Evolutionary conservation across 2,329 filamentous ascomycete species (phyloP), one percentile per base, ranked within the genome.

Genomic region (Phyllosticta citriasiana): DNA sequence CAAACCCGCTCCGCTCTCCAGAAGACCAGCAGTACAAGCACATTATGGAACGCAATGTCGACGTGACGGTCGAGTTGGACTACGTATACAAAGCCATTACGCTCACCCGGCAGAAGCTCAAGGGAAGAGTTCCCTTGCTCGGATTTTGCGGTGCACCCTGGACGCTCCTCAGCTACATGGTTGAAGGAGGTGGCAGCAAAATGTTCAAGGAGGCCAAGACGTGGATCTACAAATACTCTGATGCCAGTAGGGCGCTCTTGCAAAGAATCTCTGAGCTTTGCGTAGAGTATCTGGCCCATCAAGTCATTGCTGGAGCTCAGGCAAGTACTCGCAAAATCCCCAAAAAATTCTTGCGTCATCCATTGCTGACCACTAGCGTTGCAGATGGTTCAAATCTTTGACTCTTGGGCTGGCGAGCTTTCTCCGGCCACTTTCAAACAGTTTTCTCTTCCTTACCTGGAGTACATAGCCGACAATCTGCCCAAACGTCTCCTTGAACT

Each of bases 131-230:
- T 33, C 94, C 94, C 5, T 77, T 99, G 66, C 95, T 96, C 72
- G 94, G 94, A 40, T 99, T 99, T 79, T 97, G 92, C 69, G 94
- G 94, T 60, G 92, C 94, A 7, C 94, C 94, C 0, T 99, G 94
- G 91, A 99, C 94, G 2, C 77, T 99, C 63, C 83, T 99, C 70
- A 96, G 93, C 79, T 99, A 99, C 79, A 99, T 99, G 94, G 91
- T 97, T 19, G 94, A 99, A 76, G 94, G 94, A 16, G 94, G 94
- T 55, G 94, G 94, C 53, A 95, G 88, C 67, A 97, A 97, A 79
- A 80, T 97, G 71, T 97, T 97, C 78, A 86, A 89, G 63, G 87
- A 96, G 76, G 88, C 85, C 70, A 99, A 99, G 82, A 96, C 89
- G 26, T 99, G 94, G 94, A 86, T 97, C 63, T 99, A 93, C 81